Evolutionary conservation across 2,329 filamentous ascomycete genomes (phyloP).

Genomic region (Paraphaeosphaeria sporulosa): DNA sequence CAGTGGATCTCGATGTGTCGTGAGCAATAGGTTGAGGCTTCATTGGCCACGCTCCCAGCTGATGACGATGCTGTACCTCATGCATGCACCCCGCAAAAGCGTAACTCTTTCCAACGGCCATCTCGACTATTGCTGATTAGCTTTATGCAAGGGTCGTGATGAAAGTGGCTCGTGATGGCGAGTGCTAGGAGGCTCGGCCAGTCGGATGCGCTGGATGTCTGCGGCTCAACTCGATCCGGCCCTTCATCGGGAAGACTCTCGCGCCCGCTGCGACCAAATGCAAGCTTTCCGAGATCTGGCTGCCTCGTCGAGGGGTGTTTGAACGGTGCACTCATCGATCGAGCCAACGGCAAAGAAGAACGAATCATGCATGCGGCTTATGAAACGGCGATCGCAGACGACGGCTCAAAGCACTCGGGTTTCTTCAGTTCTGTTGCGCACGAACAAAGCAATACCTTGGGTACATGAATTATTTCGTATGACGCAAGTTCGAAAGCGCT

Average conservation of each 20-base stretch:
- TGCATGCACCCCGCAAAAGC: background rate
- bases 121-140: background rate
- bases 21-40: too few relatives aligned
- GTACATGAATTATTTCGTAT: background rate
- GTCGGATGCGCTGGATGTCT: background rate
- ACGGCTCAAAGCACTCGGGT: too few relatives aligned
- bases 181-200: background rate
- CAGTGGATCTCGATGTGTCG: too few relatives aligned
- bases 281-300: background rate
- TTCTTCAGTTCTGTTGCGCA: too few relatives aligned
- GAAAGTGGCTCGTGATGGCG: background rate
- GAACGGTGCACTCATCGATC: background rate
- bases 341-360: background rate
- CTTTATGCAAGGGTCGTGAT: background rate
- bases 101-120: background rate
- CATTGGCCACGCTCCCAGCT: background rate
- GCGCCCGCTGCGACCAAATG: background rate
- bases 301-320: background rate
- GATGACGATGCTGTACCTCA: slow-evolving; percentile 1
- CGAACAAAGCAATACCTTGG: background rate
- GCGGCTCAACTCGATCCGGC: background rate
- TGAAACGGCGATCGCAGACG: background rate
- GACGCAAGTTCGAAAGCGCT: background rate
- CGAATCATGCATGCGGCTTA: background rate
- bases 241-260: background rate